Evolutionary conservation across 208 protist species (phyloP).

Genomic region (Lotmaria passim): DNA sequence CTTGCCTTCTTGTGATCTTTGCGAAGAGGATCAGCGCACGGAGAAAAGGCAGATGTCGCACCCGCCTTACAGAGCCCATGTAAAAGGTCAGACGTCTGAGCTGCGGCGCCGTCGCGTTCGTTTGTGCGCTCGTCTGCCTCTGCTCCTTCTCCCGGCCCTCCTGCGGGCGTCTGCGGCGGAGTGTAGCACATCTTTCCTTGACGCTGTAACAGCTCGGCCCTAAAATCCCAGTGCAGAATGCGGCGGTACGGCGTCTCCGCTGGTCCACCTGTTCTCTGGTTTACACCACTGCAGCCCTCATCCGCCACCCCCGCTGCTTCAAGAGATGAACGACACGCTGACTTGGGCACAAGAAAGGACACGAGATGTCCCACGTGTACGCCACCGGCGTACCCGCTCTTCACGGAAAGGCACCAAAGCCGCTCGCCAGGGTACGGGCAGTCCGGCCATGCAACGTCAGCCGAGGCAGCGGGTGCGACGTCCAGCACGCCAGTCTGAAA

Average conservation of each 20-base stretch:
- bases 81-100: neutral
- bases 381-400: conserved; percentile 12
- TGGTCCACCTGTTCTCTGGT: neutral
- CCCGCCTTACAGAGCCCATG: too few relatives aligned
- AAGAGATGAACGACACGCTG: neutral
- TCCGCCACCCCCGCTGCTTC: too few relatives aligned
- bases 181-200: neutral
- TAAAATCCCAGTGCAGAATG: conserved; percentile 23
- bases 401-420: neutral
- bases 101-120: too few relatives aligned
- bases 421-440: conserved; percentile 15
- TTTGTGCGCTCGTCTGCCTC: neutral
- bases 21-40: too few relatives aligned
- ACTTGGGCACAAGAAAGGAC: conserved; percentile 17
- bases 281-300: neutral
- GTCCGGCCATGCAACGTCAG: conserved; percentile 3
- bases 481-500: neutral
- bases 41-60: too few relatives aligned
- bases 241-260: neutral
- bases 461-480: neutral
- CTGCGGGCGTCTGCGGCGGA: too few relatives aligned
- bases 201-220: neutral
- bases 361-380: conserved; percentile 23
- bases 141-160: too few relatives aligned
- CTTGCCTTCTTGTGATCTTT: too few relatives aligned